A percentile compares a stretch with the other conserved stretches of the same genome.
Conservation (phyloP, 2,329 filamentous ascomycete species). For the Fusarium sterilihyphosum region DNA sequence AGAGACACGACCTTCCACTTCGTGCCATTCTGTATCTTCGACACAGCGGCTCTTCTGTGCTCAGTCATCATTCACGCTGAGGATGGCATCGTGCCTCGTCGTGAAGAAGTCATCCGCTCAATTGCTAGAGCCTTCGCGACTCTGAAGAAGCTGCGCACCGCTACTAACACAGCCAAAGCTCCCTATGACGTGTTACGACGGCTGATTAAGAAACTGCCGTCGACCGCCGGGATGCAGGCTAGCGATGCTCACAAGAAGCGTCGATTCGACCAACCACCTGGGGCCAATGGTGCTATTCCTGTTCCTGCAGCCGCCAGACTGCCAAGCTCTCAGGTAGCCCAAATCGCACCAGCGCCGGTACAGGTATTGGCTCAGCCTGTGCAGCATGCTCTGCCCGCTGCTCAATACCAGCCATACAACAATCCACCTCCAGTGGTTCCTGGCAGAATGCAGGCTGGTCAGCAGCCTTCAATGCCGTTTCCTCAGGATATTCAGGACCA, state of each 20-base stretch:
- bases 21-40: conserved; percentile 19
- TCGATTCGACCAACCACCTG: conserved; percentile 6
- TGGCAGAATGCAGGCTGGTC: neutral
- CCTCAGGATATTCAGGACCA: neutral
- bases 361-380: neutral
- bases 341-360: neutral
- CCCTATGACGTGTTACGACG: conserved; percentile 21
- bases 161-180: conserved; percentile 19
- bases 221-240: neutral
- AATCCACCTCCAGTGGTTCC: neutral
- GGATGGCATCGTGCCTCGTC: neutral
- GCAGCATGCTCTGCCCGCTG: neutral
- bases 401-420: neutral
- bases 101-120: neutral
- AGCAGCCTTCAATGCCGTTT: neutral
- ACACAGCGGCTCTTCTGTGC: conserved; percentile 10
- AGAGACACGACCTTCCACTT: conserved; percentile 24
- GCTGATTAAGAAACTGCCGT: conserved; percentile 23
- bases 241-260: conserved; percentile 4
- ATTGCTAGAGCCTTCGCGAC: conserved; percentile 2
- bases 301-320: neutral
- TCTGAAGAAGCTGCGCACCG: conserved; percentile 21
- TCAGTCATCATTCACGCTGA: conserved; percentile 17
- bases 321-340: neutral
- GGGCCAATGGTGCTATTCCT: neutral